These are phyloP conservation scores for Rhizopus stolonifer DNA, from an alignment of 371 early-diverging fungal genomes.

Conservation along the genomic window DNA sequence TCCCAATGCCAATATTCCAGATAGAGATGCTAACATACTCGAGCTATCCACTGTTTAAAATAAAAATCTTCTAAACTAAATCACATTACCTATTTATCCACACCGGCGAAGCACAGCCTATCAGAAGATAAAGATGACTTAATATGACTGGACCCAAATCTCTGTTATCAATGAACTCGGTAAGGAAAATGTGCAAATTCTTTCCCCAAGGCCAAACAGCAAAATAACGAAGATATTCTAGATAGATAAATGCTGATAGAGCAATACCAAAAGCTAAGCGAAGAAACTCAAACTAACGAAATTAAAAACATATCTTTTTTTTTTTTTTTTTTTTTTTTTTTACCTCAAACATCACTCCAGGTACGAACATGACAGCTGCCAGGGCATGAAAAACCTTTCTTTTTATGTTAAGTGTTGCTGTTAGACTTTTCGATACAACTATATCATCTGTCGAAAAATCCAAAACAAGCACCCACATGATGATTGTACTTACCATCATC, in stretches of 20 bases:
- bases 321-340: constrained; percentile 5
- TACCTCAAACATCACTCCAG: constrained; percentile 65
- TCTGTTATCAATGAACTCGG: constrained; percentile 77
- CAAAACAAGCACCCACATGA: constrained; percentile 52
- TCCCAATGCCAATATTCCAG: constrained; percentile 84
- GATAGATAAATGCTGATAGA: constrained; percentile 64
- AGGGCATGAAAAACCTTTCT: constrained; percentile 77
- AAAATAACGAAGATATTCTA: constrained; percentile 81
- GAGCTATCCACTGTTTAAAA: constrained; percentile 20
- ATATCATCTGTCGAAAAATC: constrained; percentile 32
- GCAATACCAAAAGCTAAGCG: constrained; percentile 84
- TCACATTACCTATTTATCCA: constrained; percentile 73
- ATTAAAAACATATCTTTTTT: constrained; percentile 69
- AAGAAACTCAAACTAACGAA: constrained; percentile 65
- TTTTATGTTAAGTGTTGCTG: constrained; percentile 59
- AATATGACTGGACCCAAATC: constrained; percentile 83
- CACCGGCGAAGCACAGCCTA: constrained; percentile 89
- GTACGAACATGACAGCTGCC: background rate
- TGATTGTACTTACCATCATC: constrained; percentile 54
- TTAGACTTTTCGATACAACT: constrained; percentile 35
- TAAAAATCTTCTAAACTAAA: background rate
- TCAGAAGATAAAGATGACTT: constrained; percentile 83
- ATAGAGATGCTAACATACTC: constrained; percentile 55
- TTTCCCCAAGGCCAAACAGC: constrained; percentile 71
- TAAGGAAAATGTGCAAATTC: constrained; percentile 70